phyloP scores from a whole-genome alignment of 495 filamentous ascomycete species.

The Jackrogersella minutella region DNA sequence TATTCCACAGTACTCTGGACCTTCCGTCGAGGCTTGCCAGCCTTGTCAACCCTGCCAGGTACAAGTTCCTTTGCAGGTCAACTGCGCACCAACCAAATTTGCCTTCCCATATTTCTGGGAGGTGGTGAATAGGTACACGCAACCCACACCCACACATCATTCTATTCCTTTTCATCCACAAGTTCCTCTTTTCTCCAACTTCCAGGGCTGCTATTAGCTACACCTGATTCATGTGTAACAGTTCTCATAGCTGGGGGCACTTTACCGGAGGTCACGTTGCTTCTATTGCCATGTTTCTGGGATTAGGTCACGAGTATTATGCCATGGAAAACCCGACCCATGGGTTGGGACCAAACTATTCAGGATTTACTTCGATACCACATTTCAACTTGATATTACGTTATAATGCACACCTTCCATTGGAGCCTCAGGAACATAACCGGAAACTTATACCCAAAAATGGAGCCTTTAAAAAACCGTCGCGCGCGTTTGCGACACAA shows the following conservation, averaged over 20 bases:
- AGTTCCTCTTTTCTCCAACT: slow-evolving; percentile 53
- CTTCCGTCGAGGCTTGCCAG: slow-evolving; percentile 34
- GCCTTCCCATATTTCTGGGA: slow-evolving; percentile 55
- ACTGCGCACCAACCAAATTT: slow-evolving; percentile 50
- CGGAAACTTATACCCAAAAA: slow-evolving; percentile 23
- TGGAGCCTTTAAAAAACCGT: slow-evolving; percentile 27
- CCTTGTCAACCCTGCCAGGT: slow-evolving; percentile 42
- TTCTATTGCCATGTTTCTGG: slow-evolving; percentile 29
- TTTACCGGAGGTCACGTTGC: slow-evolving; percentile 32
- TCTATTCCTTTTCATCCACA: slow-evolving; percentile 58
- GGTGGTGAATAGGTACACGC: slow-evolving; percentile 51
- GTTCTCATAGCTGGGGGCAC: slow-evolving; percentile 8
- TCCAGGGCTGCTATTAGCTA: slow-evolving; percentile 60
- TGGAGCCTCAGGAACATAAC: slow-evolving; percentile 23
- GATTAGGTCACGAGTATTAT: slow-evolving; percentile 27
- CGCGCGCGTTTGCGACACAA: background rate
- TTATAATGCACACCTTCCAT: slow-evolving; percentile 37
- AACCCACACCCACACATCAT: slow-evolving; percentile 51
- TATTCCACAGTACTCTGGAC: slow-evolving; percentile 47
- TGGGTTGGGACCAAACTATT: slow-evolving; percentile 12
- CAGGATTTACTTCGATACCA: slow-evolving; percentile 32
- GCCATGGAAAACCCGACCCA: slow-evolving; percentile 18
- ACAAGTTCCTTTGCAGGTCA: slow-evolving; percentile 42
- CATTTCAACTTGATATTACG: slow-evolving; percentile 37
- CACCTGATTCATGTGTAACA: slow-evolving; percentile 32